Evolutionary conservation across 257 asterid genomes (phyloP).

Genomic region (Gardenia jasminoides): DNA sequence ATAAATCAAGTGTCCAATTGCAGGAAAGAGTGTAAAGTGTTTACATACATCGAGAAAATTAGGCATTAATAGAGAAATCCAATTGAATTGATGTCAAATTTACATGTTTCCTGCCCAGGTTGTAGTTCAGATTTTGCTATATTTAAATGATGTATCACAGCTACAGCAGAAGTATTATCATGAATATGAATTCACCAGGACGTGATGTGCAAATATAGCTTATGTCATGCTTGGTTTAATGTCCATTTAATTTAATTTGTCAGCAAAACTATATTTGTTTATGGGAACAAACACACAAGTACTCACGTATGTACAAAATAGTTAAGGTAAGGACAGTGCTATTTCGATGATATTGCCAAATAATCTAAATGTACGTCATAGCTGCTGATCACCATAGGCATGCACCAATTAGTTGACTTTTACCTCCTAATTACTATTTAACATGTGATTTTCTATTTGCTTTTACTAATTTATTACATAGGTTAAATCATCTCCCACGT

Average conservation of each 20-base stretch:
- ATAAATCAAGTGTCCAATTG: too few species aligned
- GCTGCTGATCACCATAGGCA: neutral
- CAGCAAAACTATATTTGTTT: neutral
- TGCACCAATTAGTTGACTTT: neutral
- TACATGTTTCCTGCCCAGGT: neutral
- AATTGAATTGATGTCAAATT: neutral
- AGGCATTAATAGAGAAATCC: too few species aligned
- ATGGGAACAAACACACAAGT: neutral
- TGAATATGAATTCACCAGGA: neutral
- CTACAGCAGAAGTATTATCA: too few species aligned
- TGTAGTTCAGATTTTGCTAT: neutral
- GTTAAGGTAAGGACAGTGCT: neutral
- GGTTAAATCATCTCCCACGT: neutral
- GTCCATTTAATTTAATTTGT: neutral
- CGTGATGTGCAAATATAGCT: neutral
- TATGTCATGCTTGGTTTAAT: neutral
- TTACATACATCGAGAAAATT: too few species aligned
- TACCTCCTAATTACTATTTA: neutral
- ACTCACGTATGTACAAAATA: neutral
- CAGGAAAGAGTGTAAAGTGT: too few species aligned
- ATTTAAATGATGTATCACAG: too few species aligned
- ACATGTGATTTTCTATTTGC: neutral
- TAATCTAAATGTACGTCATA: neutral
- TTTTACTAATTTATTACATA: too few species aligned
- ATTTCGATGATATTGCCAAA: neutral